phyloP scores from a whole-genome alignment of 768 basidiomycete genomes.

The Rhodotorula toruloides region DNA sequence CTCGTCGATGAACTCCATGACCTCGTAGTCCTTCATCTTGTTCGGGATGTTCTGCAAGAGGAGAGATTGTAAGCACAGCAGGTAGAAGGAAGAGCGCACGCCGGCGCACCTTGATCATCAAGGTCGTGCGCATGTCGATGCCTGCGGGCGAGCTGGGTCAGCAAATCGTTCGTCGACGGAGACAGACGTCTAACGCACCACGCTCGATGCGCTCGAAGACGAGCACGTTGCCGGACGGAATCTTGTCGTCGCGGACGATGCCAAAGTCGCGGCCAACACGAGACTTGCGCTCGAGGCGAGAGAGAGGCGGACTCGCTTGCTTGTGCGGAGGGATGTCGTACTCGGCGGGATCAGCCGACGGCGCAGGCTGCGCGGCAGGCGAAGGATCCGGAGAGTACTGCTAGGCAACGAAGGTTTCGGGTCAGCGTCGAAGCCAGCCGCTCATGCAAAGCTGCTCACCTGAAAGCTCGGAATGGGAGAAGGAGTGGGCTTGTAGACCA shows the following conservation, averaged over 20 bases:
- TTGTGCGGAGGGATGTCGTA: too few species aligned
- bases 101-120: constrained; percentile 28
- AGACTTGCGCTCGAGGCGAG: neutral
- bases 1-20: constrained; percentile 39
- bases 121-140: constrained; percentile 36
- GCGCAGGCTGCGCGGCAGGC: too few species aligned
- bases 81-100: neutral
- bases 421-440: too few species aligned
- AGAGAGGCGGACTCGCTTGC: too few species aligned
- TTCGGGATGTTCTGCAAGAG: constrained; percentile 93
- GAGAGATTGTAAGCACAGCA: neutral
- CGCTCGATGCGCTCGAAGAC: constrained; percentile 67
- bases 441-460: too few species aligned
- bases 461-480: too few species aligned
- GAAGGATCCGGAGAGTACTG: too few species aligned
- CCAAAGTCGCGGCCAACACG: constrained; percentile 9
- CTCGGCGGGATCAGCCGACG: too few species aligned
- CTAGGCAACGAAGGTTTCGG: too few species aligned
- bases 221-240: constrained; percentile 54
- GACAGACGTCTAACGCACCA: constrained; percentile 52
- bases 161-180: constrained; percentile 43
- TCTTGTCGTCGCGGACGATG: constrained; percentile 32
- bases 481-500: too few species aligned
- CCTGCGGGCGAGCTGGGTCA: constrained; percentile 50
- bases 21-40: constrained; percentile 50